Percentiles rank a stretch among this genome's conserved stretches.
These are phyloP conservation scores for Trametes maxima DNA, from an alignment of 768 basidiomycete genomes.

Conservation along the genomic window DNA sequence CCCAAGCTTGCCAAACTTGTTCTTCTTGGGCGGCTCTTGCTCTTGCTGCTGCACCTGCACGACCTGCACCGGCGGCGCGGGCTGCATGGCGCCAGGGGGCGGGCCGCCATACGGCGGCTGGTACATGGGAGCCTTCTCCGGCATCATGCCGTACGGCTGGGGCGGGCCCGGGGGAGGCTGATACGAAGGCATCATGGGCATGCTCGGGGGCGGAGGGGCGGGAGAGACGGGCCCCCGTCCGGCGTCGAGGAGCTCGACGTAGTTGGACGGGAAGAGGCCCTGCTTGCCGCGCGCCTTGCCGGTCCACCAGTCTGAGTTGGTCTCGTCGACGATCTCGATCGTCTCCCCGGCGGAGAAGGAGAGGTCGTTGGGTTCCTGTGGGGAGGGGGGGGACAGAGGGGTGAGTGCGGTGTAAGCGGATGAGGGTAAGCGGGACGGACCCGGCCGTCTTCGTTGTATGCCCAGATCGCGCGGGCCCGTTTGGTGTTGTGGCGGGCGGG, in stretches of 20 bases:
- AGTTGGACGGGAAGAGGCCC: constrained; percentile 78
- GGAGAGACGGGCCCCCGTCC: constrained; percentile 22
- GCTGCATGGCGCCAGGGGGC: constrained; percentile 29
- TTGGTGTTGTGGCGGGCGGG: constrained; percentile 22
- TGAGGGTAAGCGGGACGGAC: constrained; percentile 36
- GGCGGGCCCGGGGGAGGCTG: constrained; percentile 37
- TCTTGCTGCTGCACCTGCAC: constrained; percentile 47
- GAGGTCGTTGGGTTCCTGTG: constrained; percentile 77
- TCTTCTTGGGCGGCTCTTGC: constrained; percentile 54
- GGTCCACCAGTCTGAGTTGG: constrained; percentile 88
- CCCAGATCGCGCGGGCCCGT: constrained; percentile 63
- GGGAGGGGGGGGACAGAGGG: background rate
- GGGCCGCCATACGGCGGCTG: constrained; percentile 24
- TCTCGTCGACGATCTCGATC: constrained; percentile 78
- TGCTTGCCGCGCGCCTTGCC: constrained; percentile 63
- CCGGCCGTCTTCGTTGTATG: constrained; percentile 61
- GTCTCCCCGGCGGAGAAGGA: constrained; percentile 75
- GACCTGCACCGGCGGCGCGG: constrained; percentile 20
- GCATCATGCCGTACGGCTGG: constrained; percentile 40
- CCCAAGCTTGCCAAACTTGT: constrained; percentile 57
- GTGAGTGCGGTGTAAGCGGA: background rate
- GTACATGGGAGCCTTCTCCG: constrained; percentile 34
- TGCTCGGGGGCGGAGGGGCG: constrained; percentile 18
- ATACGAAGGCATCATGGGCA: constrained; percentile 13
- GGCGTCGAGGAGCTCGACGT: constrained; percentile 61